These are phyloP conservation scores for Exobasidium rhododendri DNA, from an alignment of 1,284 basidiomycete species.

Conservation along the genomic window DNA sequence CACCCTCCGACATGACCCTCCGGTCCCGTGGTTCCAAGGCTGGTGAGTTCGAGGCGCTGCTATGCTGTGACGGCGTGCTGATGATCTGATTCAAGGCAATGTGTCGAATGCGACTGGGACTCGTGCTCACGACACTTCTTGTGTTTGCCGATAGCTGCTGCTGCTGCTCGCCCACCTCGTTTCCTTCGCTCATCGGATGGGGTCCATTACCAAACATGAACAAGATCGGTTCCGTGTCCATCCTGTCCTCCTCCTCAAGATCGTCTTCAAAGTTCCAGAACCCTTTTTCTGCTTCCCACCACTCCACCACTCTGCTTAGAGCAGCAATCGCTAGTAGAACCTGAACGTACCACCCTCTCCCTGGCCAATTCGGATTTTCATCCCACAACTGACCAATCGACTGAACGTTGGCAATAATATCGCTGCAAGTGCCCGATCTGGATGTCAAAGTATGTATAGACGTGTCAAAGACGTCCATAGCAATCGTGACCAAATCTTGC, in stretches of 20 bases:
- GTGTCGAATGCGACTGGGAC: slow-evolving; percentile 8
- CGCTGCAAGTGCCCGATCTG: slow-evolving; percentile 77
- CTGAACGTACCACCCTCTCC: slow-evolving; percentile 96
- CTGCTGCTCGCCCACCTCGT: not conserved
- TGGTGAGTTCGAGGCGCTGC: slow-evolving; percentile 38
- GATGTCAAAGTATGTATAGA: slow-evolving; percentile 78
- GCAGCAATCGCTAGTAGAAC: slow-evolving; percentile 83
- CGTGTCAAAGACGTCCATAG: slow-evolving; percentile 91
- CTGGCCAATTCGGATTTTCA: slow-evolving; percentile 95
- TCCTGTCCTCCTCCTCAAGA: slow-evolving; percentile 68
- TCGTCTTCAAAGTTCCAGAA: slow-evolving; percentile 93
- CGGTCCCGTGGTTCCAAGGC: slow-evolving; percentile 24
- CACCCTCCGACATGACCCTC: not conserved
- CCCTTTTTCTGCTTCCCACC: slow-evolving; percentile 99
- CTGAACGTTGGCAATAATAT: slow-evolving; percentile 84
- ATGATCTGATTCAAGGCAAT: not conserved
- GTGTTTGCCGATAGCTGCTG: not conserved
- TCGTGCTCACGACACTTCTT: not conserved
- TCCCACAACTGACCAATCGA: slow-evolving; percentile 91
- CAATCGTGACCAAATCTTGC: slow-evolving; percentile 87
- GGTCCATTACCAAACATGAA: slow-evolving; percentile 31
- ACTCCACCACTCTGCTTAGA: slow-evolving; percentile 92
- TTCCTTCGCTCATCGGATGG: not conserved
- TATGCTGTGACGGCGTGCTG: slow-evolving; percentile 16
- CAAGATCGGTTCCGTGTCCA: slow-evolving; percentile 55